These are phyloP conservation scores for Phaffomyces thermotolerans DNA, from an alignment of 805 yeast genomes.

Conservation along the genomic window DNA sequence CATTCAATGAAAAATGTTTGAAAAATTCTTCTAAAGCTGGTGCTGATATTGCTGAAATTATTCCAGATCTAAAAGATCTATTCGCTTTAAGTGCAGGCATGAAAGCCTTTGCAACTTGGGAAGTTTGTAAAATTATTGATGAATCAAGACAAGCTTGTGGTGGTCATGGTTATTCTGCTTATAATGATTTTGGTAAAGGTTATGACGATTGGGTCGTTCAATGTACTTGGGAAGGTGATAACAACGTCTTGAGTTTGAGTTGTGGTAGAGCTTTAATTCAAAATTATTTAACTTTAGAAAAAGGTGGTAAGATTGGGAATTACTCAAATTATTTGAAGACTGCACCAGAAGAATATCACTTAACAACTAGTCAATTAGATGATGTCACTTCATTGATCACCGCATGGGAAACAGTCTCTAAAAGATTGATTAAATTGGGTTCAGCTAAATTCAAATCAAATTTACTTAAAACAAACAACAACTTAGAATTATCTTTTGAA, in stretches of 20 bases:
- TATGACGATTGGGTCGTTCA: constrained; percentile 91
- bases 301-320: constrained; percentile 24
- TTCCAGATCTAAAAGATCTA: constrained; percentile 62
- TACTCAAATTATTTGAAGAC: constrained; percentile 25
- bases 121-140: constrained; percentile 69
- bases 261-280: constrained; percentile 64
- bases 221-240: constrained; percentile 98
- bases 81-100: constrained; percentile 84
- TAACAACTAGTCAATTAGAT: constrained; percentile 17
- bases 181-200: constrained; percentile 81
- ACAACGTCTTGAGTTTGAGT: constrained; percentile 73
- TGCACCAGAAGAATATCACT: background rate
- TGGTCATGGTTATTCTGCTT: constrained; percentile 91
- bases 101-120: constrained; percentile 88
- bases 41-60: constrained; percentile 39
- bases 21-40: constrained; percentile 26
- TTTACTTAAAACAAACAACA: constrained; percentile 6
- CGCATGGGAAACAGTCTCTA: constrained; percentile 29
- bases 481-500: constrained; percentile 18
- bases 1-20: constrained; percentile 41
- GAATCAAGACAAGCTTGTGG: constrained; percentile 92
- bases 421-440: constrained; percentile 13
- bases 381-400: constrained; percentile 10
- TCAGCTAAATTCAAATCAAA: constrained; percentile 11
- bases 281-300: constrained; percentile 28